phyloP scores from a whole-genome alignment of 495 filamentous ascomycete species.

The Lophiotrema nucula region DNA sequence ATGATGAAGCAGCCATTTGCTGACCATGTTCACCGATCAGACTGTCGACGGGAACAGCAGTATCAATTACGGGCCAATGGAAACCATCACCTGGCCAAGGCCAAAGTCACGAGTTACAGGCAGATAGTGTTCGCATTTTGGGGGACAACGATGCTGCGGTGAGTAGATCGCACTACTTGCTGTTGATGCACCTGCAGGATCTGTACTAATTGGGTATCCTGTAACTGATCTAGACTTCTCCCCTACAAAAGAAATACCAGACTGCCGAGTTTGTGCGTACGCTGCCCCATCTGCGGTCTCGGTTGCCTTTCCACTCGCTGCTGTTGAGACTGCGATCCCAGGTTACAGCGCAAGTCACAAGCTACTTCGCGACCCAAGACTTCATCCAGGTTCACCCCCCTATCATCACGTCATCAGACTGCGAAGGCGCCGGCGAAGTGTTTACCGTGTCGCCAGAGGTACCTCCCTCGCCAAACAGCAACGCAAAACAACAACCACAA shows the following conservation, averaged over 20 bases:
- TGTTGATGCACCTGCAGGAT: constrained; percentile 25
- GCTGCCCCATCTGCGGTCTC: constrained; percentile 83
- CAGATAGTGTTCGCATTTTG: constrained; percentile 63
- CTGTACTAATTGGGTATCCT: constrained; percentile 17
- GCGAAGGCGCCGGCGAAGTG: constrained; percentile 95
- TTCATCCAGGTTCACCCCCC: constrained; percentile 91
- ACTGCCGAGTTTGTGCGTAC: constrained; percentile 84
- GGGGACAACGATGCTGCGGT: constrained; percentile 79
- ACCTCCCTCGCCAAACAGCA: constrained; percentile 10
- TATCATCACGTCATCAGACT: constrained; percentile 94
- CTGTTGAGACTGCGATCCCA: constrained; percentile 84
- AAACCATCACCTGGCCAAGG: constrained; percentile 66
- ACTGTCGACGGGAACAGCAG: constrained; percentile 74
- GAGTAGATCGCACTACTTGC: constrained; percentile 36
- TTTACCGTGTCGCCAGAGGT: constrained; percentile 63
- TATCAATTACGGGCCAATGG: constrained; percentile 78
- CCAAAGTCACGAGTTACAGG: constrained; percentile 80
- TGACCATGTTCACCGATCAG: constrained; percentile 45
- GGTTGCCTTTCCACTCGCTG: constrained; percentile 76
- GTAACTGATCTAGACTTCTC: constrained; percentile 63
- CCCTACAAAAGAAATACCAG: constrained; percentile 92
- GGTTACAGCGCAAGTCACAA: constrained; percentile 65
- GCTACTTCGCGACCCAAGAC: constrained; percentile 64
- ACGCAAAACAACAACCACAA: constrained; percentile 31
- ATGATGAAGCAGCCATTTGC: not conserved